Conservation (phyloP, 2,329 filamentous ascomycete species). For the Botryosphaeria dothidea region DNA sequence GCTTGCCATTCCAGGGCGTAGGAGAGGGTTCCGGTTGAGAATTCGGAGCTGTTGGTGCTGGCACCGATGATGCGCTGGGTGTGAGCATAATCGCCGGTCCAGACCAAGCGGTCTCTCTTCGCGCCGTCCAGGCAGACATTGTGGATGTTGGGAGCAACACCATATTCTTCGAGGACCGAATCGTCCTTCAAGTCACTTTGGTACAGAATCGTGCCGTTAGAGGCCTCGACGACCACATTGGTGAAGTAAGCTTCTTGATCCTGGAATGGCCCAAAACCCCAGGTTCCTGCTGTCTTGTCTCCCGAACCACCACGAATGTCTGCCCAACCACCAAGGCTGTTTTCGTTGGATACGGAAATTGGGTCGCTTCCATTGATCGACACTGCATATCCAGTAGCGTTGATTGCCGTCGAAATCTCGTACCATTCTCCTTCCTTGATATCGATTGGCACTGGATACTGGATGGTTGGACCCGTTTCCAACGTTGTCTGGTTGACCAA, state of each 20-base stretch:
- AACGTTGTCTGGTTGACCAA: conserved; percentile 42
- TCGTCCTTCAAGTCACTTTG: conserved; percentile 29
- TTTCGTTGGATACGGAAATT: conserved; percentile 24
- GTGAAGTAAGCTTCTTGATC: conserved; percentile 41
- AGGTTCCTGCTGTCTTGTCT: conserved; percentile 32
- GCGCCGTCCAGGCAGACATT: conserved; percentile 45
- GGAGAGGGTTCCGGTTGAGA: conserved; percentile 37
- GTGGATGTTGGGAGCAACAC: conserved; percentile 33
- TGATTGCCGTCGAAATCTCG: conserved; percentile 36
- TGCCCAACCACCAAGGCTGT: not conserved
- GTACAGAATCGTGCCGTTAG: conserved; percentile 36
- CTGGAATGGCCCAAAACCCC: conserved; percentile 45
- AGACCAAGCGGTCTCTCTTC: conserved; percentile 45
- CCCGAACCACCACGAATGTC: not conserved
- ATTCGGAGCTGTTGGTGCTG: conserved; percentile 39
- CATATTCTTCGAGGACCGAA: conserved; percentile 40
- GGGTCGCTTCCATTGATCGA: conserved; percentile 28
- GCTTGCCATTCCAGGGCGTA: conserved; percentile 31
- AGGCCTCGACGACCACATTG: conserved; percentile 34
- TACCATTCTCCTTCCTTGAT: conserved; percentile 43
- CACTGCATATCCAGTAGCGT: conserved; percentile 30
- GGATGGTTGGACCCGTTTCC: conserved; percentile 27
- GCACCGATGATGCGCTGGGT: conserved; percentile 39
- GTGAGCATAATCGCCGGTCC: conserved; percentile 47
- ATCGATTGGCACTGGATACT: conserved; percentile 28